Base-by-base conservation (phyloP, 352 stramenopile species). In the Phytophthora hybrid region DNA sequence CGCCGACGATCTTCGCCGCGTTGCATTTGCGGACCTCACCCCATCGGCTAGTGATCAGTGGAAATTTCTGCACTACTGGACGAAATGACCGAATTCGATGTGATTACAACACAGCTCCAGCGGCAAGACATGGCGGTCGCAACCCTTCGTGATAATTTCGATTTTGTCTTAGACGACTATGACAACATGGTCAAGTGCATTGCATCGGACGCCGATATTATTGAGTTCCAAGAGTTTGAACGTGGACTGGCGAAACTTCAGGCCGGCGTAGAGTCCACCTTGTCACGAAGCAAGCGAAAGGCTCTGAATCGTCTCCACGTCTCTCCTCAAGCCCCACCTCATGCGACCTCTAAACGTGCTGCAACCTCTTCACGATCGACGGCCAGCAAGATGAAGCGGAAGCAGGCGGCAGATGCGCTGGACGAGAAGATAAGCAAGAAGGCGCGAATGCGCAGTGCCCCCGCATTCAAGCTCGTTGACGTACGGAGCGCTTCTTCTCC, bases 51-150 rank as follows among this genome's bases (percentile, higher is more conserved):
- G 49, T 53, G 60, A 60, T 6, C 60, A 59, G 32, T 26, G 60
- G 14, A 53, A 53, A 60, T 67, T 41, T 19, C 60, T 31, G 19
- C 2, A 1, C 32, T 67, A 1, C 34, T 67, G 31, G 60, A 60
- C n/a, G 60, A 59, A 18, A 63, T 71, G 55, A 59, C 63, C 4
- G 31, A 41, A 3, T 71, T 71, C 44, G 63, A 64, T 41, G 54
- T 54, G 1, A 71, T 59, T 23, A 63, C 63, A 10, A 16, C n/a
- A 18, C 52, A 52, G 9, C 54, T 63, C 1, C 63, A 71, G 44
- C 41, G 41, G 13, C 4, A 59, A 2, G 54, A 71, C 21, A 71
- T 64, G 29, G 59, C 63, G 1, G 41, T 71, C 5, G 32, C 55
- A 19, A 59, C 41, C n/a, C 18, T 63, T 23, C 52, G 63, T 2